Evolutionary conservation across 2,329 filamentous ascomycete genomes (phyloP).

Genomic region (Epichloe sp.): DNA sequence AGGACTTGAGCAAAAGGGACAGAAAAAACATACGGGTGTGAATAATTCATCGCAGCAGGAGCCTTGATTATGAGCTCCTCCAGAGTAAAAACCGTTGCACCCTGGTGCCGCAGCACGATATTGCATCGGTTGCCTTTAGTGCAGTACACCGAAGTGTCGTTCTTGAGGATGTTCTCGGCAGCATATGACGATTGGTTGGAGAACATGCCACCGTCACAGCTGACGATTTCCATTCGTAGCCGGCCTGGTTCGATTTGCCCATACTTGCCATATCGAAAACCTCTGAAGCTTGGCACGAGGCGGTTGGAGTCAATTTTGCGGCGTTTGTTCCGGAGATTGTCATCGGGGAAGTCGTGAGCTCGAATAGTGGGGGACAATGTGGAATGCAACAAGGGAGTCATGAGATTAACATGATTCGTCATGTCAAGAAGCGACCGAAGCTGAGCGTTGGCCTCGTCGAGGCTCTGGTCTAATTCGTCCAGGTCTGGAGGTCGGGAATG

Average conservation of each 20-base stretch:
- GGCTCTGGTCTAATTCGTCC: slow-evolving; percentile 25
- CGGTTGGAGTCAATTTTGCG: slow-evolving; percentile 57
- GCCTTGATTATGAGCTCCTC: slow-evolving; percentile 82
- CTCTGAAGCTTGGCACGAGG: slow-evolving; percentile 32
- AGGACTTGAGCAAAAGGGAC: background rate
- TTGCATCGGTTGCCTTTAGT: slow-evolving; percentile 82
- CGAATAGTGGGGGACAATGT: slow-evolving; percentile 22
- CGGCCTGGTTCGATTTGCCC: slow-evolving; percentile 77
- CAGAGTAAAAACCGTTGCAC: slow-evolving; percentile 66
- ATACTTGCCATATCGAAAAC: slow-evolving; percentile 70
- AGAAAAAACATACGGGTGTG: slow-evolving; percentile 58
- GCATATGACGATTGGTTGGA: slow-evolving; percentile 50
- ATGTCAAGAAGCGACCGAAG: slow-evolving; percentile 30
- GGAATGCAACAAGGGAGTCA: slow-evolving; percentile 17
- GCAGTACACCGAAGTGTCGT: slow-evolving; percentile 79
- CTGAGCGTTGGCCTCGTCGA: slow-evolving; percentile 31
- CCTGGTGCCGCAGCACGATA: slow-evolving; percentile 70
- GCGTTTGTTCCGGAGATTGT: slow-evolving; percentile 47
- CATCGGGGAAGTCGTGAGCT: slow-evolving; percentile 28
- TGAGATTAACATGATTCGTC: slow-evolving; percentile 19
- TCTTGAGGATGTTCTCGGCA: slow-evolving; percentile 69
- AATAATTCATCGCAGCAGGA: slow-evolving; percentile 61
- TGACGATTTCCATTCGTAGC: slow-evolving; percentile 75
- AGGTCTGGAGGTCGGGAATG: slow-evolving; percentile 14
- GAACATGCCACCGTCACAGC: slow-evolving; percentile 71